Evolutionary conservation across 2,329 filamentous ascomycete species (phyloP).

Genomic region (Pseudogymnoascus sp.): DNA sequence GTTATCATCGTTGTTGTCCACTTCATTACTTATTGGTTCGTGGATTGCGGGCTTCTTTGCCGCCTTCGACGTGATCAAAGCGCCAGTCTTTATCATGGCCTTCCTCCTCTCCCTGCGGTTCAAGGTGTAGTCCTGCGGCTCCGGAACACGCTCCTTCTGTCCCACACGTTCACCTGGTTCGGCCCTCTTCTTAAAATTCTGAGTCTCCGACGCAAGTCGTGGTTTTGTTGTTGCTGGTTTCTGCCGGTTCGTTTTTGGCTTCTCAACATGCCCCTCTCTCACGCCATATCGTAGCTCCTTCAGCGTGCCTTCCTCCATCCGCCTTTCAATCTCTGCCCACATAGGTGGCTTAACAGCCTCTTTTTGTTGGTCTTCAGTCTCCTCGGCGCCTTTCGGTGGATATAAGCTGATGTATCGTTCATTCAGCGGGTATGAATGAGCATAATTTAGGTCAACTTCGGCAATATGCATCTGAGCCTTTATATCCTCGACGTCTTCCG

Average conservation of each 20-base stretch:
- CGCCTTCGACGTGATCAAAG: conserved; percentile 13
- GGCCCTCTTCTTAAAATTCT: neutral
- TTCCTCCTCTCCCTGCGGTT: conserved; percentile 23
- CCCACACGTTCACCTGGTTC: neutral
- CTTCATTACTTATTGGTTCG: conserved; percentile 15
- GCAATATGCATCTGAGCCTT: conserved; percentile 54
- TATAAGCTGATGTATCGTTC: conserved; percentile 63
- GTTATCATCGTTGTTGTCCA: conserved; percentile 29
- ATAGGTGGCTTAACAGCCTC: conserved; percentile 39
- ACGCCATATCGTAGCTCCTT: conserved; percentile 22
- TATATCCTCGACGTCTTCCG: conserved; percentile 43
- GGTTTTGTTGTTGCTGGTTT: conserved; percentile 7
- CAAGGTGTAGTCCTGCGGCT: conserved; percentile 13
- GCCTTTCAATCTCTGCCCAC: conserved; percentile 59
- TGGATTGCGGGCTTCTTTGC: conserved; percentile 20
- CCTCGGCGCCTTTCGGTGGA: conserved; percentile 32
- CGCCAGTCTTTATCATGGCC: conserved; percentile 25
- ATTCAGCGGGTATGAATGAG: conserved; percentile 61
- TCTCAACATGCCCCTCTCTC: conserved; percentile 22
- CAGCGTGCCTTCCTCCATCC: conserved; percentile 46
- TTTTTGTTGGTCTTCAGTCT: conserved; percentile 21
- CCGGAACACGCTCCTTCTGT: conserved; percentile 13
- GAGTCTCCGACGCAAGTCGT: conserved; percentile 4
- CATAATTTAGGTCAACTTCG: conserved; percentile 69
- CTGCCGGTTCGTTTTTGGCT: conserved; percentile 14